These are phyloP conservation scores for Coemansia sp. DNA, from an alignment of 192 early-diverging fungal species.

Conservation along the genomic window DNA sequence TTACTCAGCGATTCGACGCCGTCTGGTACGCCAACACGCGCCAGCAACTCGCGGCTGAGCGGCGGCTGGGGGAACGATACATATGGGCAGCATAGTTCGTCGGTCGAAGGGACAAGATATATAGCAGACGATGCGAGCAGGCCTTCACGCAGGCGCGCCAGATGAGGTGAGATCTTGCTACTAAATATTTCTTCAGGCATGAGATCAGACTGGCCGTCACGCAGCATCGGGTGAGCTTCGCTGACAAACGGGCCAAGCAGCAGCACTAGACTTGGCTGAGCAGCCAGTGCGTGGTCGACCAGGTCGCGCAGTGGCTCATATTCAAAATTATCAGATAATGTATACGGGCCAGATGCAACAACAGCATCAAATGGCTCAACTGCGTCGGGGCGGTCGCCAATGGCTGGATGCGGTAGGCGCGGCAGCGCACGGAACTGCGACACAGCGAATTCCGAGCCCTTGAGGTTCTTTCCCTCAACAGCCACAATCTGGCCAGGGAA, in stretches of 20 bases:
- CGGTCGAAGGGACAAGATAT: slow-evolving; percentile 71
- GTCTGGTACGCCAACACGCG: slow-evolving; percentile 29
- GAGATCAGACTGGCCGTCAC: slow-evolving; percentile 55
- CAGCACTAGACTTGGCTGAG: slow-evolving; percentile 77
- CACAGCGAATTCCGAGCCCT: slow-evolving; percentile 56
- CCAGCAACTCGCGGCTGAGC: slow-evolving; percentile 39
- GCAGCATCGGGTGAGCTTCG: slow-evolving; percentile 57
- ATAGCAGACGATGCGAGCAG: slow-evolving; percentile 53
- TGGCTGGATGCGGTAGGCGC: slow-evolving; percentile 52
- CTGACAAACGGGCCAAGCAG: slow-evolving; percentile 76
- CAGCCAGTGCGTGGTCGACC: slow-evolving; percentile 55
- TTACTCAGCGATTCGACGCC: slow-evolving; percentile 60
- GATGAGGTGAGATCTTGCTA: slow-evolving; percentile 55
- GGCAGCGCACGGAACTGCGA: slow-evolving; percentile 59
- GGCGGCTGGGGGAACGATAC: slow-evolving; percentile 85
- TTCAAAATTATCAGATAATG: slow-evolving; percentile 69
- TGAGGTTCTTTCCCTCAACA: slow-evolving; percentile 63
- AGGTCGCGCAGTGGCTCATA: slow-evolving; percentile 83
- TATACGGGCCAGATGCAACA: slow-evolving; percentile 83
- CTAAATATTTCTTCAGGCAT: slow-evolving; percentile 65
- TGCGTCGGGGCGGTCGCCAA: slow-evolving; percentile 3
- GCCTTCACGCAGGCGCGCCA: slow-evolving; percentile 55
- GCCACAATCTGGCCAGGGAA: slow-evolving; percentile 91
- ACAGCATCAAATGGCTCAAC: slow-evolving; percentile 56
- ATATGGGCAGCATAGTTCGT: slow-evolving; percentile 73